Evolutionary conservation across 495 filamentous ascomycete genomes (phyloP), one percentile per base, ranked within the genome.

Genomic region (Choiromyces venosus): DNA sequence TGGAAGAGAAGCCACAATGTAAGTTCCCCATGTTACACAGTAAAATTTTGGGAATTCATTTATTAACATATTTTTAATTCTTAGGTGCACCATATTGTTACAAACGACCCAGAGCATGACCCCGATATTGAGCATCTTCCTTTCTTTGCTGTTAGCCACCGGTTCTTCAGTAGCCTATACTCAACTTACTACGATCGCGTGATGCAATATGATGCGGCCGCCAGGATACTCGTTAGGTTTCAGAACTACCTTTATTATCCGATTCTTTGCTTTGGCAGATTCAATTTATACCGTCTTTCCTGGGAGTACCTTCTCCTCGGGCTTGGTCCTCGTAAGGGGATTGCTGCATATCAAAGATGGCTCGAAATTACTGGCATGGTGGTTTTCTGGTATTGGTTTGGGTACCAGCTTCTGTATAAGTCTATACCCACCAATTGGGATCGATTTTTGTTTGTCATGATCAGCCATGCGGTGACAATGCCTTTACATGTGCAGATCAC

Each of bases 61-160:
- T 46, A 21, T 67, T 80, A 68, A 75, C 12, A 39, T 25, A 21
- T 21, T 37, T n/a, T 25, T 37, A 68, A 61, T 44, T 68, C 10
- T 46, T 65, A 81, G 79, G 95, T 99, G 37, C 95, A 99, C 81
- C 95, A 99, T 78, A 93, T 99, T 77, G 91, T 99, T 42, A 99
- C 95, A 25, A 99, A 99, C 83, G 91, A 90, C 66, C 92, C 95
- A 36, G 95, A 97, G 81, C 95, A 99, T 82, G 95, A 99, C 81
- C 95, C 95, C 1, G 95, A 99, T 82, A 99, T 97, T 74, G 89
- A 99, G 82, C 93, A 97, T 77, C 90, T 99, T 85, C 95, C 95
- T 1, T 94, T 98, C 84, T 92, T 99, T 81, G 95, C 95, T 75
- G 86, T 97, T 71, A 94, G 91, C 10, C 95, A 96, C 80, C 88